Evolutionary conservation across 2,329 filamentous ascomycete species (phyloP).

Genomic region (Alternaria atra): DNA sequence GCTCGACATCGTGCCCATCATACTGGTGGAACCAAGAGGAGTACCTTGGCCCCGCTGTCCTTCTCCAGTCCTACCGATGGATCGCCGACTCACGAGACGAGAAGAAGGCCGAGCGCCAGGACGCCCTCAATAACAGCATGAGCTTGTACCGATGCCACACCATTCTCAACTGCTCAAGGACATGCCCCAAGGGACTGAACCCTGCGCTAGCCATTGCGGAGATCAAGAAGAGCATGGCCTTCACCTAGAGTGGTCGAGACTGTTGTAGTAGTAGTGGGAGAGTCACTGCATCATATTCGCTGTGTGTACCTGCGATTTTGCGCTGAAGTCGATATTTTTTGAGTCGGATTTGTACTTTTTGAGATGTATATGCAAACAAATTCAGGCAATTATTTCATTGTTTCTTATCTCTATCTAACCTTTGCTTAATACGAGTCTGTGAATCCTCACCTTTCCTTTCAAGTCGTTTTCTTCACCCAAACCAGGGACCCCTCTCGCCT

Average conservation of each 20-base stretch:
- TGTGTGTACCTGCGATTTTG: slow-evolving; percentile 17
- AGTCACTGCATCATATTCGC: slow-evolving; percentile 2
- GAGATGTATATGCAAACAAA: slow-evolving; percentile 17
- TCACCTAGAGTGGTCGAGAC: slow-evolving; percentile 41
- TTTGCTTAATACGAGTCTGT: neutral
- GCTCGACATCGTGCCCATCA: slow-evolving; percentile 98
- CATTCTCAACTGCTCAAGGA: slow-evolving; percentile 97
- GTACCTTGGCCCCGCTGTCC: slow-evolving; percentile 95
- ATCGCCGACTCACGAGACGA: slow-evolving; percentile 94
- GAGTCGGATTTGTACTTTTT: slow-evolving; percentile 20
- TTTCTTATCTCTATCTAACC: neutral
- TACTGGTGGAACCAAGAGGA: slow-evolving; percentile 99
- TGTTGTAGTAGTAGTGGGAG: neutral
- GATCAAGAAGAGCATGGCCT: slow-evolving; percentile 97
- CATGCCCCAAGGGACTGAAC: slow-evolving; percentile 98
- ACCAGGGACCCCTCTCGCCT: neutral
- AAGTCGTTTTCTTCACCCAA: neutral
- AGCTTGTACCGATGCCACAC: slow-evolving; percentile 99
- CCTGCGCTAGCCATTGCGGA: slow-evolving; percentile 93
- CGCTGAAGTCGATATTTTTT: slow-evolving; percentile 6
- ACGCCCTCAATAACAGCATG: slow-evolving; percentile 97
- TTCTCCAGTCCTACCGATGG: slow-evolving; percentile 98
- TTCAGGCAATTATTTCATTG: slow-evolving; percentile 11
- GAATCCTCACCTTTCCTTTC: neutral
- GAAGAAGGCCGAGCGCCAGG: slow-evolving; percentile 85